These are phyloP conservation scores for Sextonia rubra DNA, from an alignment of 164 flowering plant genomes.

Conservation along the genomic window DNA sequence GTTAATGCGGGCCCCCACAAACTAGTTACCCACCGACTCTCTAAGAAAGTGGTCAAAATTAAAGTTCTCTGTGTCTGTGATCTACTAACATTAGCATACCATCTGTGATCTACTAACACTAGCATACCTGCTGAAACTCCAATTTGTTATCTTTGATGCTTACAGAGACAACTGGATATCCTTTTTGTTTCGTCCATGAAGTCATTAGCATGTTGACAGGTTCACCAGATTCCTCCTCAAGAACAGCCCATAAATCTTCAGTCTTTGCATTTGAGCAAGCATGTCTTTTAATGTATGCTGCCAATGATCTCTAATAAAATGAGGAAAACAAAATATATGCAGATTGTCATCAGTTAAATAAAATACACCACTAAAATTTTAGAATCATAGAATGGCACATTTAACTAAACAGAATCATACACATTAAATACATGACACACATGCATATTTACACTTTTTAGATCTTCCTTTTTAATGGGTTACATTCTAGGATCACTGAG, in stretches of 20 bases:
- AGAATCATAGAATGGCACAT: too few species aligned
- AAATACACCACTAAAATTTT: too few species aligned
- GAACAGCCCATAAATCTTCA: conserved; percentile 90
- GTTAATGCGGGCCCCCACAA: too few species aligned
- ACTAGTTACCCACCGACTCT: too few species aligned
- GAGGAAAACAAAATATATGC: background rate
- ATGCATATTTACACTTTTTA: too few species aligned
- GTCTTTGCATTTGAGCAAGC: conserved; percentile 88
- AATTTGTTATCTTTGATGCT: conserved; percentile 50
- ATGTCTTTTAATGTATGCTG: conserved; percentile 71
- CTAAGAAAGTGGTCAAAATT: too few species aligned
- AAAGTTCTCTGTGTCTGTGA: too few species aligned
- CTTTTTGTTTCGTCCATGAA: conserved; percentile 94
- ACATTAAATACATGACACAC: too few species aligned
- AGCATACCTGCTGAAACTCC: conserved; percentile 93
- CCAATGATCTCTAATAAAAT: conserved; percentile 62
- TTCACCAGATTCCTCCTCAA: conserved; percentile 85
- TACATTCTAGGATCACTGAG: too few species aligned
- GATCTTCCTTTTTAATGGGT: too few species aligned
- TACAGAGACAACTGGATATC: conserved; percentile 88
- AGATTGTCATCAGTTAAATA: background rate
- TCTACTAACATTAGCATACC: background rate
- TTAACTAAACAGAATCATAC: too few species aligned
- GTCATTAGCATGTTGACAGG: conserved; percentile 85
- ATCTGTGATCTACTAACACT: too few species aligned